These are phyloP conservation scores for Akebia trifoliata DNA, from an alignment of 164 flowering plant species.

Conservation along the genomic window DNA sequence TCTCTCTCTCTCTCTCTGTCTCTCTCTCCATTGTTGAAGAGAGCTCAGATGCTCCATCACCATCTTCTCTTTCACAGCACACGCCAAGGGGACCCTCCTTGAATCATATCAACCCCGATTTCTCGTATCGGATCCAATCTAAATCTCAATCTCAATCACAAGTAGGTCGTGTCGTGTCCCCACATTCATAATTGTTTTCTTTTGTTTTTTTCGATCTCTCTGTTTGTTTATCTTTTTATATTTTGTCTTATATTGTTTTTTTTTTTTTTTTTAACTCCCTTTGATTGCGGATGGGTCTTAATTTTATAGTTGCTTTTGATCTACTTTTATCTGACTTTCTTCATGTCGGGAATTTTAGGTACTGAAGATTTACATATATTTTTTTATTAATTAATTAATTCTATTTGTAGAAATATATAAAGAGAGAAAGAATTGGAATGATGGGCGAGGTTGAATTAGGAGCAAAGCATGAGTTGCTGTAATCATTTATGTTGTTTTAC, in stretches of 20 bases:
- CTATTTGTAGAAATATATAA: neutral
- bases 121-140: too few species aligned
- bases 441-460: slow-evolving; percentile 38
- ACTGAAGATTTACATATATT: neutral
- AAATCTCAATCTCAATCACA: too few species aligned
- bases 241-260: neutral
- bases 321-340: neutral
- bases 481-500: slow-evolving; percentile 26
- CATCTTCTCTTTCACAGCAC: neutral
- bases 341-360: slow-evolving; percentile 9
- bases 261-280: neutral
- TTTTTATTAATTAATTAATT: neutral
- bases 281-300: neutral
- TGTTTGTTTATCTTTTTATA: neutral
- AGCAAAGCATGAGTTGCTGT: slow-evolving; percentile 33
- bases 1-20: too few species aligned
- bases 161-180: too few species aligned
- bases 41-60: slow-evolving; percentile 1
- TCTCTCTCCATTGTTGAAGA: too few species aligned
- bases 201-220: neutral
- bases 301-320: too few species aligned
- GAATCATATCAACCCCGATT: too few species aligned
- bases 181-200: too few species aligned
- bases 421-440: slow-evolving; percentile 1
- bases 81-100: slow-evolving; percentile 1